Percentiles rank a stretch among this genome's conserved stretches.
Conservation (phyloP, 2,329 filamentous ascomycete genomes). For the Aspergillaceae sp. region DNA sequence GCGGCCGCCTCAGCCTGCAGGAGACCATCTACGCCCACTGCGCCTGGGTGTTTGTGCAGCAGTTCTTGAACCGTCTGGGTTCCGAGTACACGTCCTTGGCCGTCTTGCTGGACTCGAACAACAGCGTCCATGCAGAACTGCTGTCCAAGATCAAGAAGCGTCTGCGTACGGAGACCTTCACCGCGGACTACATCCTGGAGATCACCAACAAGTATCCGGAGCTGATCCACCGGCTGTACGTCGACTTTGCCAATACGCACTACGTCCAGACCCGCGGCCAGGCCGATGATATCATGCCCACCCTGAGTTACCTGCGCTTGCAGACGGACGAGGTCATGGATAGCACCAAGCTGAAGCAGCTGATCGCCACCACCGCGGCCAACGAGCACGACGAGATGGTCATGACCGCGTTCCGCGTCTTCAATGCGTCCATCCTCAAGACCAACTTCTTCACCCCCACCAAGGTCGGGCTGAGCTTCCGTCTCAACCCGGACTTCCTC, state of each 20-base stretch:
- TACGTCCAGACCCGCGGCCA: constrained; percentile 59
- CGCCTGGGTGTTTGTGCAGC: constrained; percentile 94
- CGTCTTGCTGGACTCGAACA: constrained; percentile 68
- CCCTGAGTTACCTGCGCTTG: constrained; percentile 57
- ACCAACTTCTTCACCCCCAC: constrained; percentile 98
- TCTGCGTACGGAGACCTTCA: constrained; percentile 92
- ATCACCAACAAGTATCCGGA: constrained; percentile 88
- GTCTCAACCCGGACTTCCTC: constrained; percentile 70
- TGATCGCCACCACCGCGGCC: constrained; percentile 68
- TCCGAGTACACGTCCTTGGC: constrained; percentile 85
- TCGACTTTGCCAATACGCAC: constrained; percentile 84
- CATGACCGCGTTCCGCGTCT: constrained; percentile 91
- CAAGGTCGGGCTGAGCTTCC: constrained; percentile 96
- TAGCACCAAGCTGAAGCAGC: constrained; percentile 62
- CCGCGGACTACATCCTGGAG: constrained; percentile 93
- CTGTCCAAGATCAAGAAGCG: constrained; percentile 92
- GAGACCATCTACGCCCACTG: constrained; percentile 97
- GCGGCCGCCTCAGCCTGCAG: constrained; percentile 79
- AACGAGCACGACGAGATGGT: constrained; percentile 98
- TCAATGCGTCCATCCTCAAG: constrained; percentile 89
- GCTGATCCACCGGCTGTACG: constrained; percentile 77
- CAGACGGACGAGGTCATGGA: constrained; percentile 66
- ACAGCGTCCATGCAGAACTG: constrained; percentile 76
- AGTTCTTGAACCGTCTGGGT: constrained; percentile 91
- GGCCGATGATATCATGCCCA: constrained; percentile 61